Evolutionary conservation across 2,329 filamentous ascomycete species (phyloP).

Genomic region (Leptographium wingfieldii): DNA sequence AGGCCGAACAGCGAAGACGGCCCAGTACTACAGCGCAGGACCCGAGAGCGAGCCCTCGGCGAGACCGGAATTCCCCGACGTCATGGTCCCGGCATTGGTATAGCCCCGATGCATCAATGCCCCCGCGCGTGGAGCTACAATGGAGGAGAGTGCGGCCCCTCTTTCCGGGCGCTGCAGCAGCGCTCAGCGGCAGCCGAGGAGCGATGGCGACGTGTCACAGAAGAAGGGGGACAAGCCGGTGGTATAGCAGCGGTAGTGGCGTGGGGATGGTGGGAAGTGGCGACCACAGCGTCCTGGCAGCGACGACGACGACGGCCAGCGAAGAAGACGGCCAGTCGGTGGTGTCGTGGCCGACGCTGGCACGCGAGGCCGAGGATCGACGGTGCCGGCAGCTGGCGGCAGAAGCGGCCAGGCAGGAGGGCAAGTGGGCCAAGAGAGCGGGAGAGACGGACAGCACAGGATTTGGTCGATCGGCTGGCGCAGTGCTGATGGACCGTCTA

Average conservation of each 20-base stretch:
- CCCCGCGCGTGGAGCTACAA: slow-evolving; percentile 4
- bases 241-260: not conserved
- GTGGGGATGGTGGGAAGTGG: not conserved
- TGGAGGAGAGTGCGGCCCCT: slow-evolving; percentile 6
- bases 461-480: slow-evolving; percentile 3
- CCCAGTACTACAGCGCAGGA: too few species aligned
- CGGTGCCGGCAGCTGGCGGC: not conserved
- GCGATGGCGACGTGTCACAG: not conserved
- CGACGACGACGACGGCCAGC: not conserved
- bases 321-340: not conserved
- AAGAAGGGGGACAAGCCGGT: too few species aligned
- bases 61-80: too few species aligned
- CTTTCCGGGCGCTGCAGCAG: not conserved
- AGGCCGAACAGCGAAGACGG: not conserved
- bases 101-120: slow-evolving; percentile 8
- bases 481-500: slow-evolving; percentile 14
- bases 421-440: too few species aligned
- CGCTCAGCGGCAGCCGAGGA: too few species aligned
- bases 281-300: not conserved
- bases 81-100: slow-evolving; percentile 1
- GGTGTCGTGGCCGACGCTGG: slow-evolving; percentile 4
- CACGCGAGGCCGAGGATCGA: slow-evolving; percentile 1
- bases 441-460: not conserved
- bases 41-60: too few species aligned
- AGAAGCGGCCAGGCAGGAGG: not conserved